These are phyloP conservation scores for Berberis vulgaris DNA, from an alignment of 164 flowering plant species.

Conservation along the genomic window DNA sequence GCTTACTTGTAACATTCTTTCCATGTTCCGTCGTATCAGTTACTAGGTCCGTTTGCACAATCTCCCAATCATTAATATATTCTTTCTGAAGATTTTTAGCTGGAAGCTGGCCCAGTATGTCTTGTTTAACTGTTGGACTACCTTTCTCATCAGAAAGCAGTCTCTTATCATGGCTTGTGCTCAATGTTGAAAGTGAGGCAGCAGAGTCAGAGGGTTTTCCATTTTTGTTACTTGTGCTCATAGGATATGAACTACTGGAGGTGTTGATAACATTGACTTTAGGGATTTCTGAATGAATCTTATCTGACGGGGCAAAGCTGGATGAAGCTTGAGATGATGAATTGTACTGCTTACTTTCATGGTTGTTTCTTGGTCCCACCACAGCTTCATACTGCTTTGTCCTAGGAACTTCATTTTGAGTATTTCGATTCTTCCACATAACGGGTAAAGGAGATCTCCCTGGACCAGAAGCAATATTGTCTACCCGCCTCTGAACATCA, in stretches of 20 bases:
- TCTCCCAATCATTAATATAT: conserved; percentile 2
- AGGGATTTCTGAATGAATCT: conserved; percentile 8
- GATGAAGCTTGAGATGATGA: conserved; percentile 32
- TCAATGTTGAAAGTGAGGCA: conserved; percentile 12
- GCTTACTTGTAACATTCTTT: conserved; percentile 20
- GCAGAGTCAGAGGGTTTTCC: conserved; percentile 12
- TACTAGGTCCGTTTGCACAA: conserved; percentile 18
- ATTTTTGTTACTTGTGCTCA: conserved; percentile 9
- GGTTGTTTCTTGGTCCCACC: conserved; percentile 41
- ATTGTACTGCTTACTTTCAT: conserved; percentile 30
- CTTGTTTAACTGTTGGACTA: neutral
- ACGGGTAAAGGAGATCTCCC: conserved; percentile 72
- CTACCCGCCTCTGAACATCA: conserved; percentile 46
- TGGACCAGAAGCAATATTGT: conserved; percentile 26
- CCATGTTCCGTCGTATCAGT: conserved; percentile 15
- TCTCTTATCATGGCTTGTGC: conserved; percentile 15
- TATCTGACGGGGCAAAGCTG: conserved; percentile 33
- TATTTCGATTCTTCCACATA: conserved; percentile 66
- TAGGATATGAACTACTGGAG: conserved; percentile 16
- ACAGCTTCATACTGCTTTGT: conserved; percentile 53
- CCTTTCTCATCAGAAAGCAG: conserved; percentile 18
- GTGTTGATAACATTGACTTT: conserved; percentile 15
- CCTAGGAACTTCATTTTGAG: conserved; percentile 66
- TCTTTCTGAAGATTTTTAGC: conserved; percentile 5
- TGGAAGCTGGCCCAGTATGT: conserved; percentile 7